A percentile compares a stretch with the other conserved stretches of the same genome.
phyloP scores from a whole-genome alignment of 805 yeast genomes.

The Maudiozyma serrabonitensis region DNA sequence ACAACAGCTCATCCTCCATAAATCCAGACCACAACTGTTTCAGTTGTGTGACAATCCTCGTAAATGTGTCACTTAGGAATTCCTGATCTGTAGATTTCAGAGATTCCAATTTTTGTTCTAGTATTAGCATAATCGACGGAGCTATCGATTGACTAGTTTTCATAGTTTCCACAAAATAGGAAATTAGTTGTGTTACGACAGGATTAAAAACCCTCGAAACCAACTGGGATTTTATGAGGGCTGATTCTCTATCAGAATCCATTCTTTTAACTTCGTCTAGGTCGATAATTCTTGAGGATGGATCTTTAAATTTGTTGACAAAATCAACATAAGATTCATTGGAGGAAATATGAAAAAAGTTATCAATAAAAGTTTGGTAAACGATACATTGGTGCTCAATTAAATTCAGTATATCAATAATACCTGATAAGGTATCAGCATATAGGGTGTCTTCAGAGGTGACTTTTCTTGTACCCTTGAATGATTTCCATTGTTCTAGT shows the following conservation, averaged over 20 bases:
- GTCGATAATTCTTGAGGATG: slow-evolving; percentile 15
- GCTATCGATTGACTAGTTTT: slow-evolving; percentile 33
- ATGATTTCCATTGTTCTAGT: slow-evolving; percentile 13
- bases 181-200: slow-evolving; percentile 19
- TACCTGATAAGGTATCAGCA: slow-evolving; percentile 2
- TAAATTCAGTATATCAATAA: slow-evolving; percentile 11
- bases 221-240: slow-evolving; percentile 37
- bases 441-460: slow-evolving; percentile 5
- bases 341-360: slow-evolving; percentile 39
- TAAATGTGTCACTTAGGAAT: slow-evolving; percentile 42
- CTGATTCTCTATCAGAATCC: slow-evolving; percentile 38
- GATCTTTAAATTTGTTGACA: slow-evolving; percentile 27
- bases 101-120: slow-evolving; percentile 32
- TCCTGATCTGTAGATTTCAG: slow-evolving; percentile 53
- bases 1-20: slow-evolving; percentile 42
- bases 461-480: slow-evolving; percentile 8
- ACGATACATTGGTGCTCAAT: slow-evolving; percentile 24
- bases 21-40: slow-evolving; percentile 49
- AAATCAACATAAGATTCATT: slow-evolving; percentile 34
- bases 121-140: slow-evolving; percentile 34
- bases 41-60: slow-evolving; percentile 43
- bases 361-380: slow-evolving; percentile 42
- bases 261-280: slow-evolving; percentile 31
- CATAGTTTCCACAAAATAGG: slow-evolving; percentile 27
- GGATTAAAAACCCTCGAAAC: slow-evolving; percentile 40